A percentile compares a stretch with the other conserved stretches of the same genome.
Conservation (phyloP, 23 red algal genomes). For the Gracilaria caudata region DNA sequence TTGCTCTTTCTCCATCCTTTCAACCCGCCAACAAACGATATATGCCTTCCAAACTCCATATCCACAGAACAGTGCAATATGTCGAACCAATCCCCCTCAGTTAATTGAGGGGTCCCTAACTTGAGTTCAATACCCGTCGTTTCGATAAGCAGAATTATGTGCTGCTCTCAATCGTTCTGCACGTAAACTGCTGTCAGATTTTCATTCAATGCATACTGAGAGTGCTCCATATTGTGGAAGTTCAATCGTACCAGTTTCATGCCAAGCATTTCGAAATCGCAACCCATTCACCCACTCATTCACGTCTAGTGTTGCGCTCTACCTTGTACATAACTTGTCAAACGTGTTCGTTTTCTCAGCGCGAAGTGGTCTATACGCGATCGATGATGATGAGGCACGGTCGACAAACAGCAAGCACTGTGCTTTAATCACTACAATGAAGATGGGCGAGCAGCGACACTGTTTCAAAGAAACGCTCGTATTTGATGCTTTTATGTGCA, state of each 20-base stretch:
- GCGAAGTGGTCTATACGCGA: too few relatives aligned
- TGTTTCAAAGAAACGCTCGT: not conserved
- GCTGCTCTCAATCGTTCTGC: not conserved
- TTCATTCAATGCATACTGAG: not conserved
- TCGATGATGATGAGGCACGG: not conserved
- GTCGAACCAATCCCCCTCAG: too few relatives aligned
- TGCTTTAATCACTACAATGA: not conserved
- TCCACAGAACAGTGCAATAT: too few relatives aligned
- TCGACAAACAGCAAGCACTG: not conserved
- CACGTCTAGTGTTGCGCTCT: not conserved
- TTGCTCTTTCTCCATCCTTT: too few relatives aligned
- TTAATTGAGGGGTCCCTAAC: too few relatives aligned
- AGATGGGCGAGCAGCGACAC: not conserved
- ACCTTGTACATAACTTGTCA: not conserved
- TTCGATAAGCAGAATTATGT: not conserved
- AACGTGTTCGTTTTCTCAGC: not conserved
- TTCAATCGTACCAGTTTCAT: not conserved
- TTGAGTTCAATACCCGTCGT: too few relatives aligned
- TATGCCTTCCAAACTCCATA: too few relatives aligned
- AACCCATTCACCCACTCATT: not conserved
- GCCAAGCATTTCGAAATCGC: not conserved
- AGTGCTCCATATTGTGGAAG: not conserved
- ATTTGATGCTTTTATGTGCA: too few relatives aligned
- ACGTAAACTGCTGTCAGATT: not conserved
- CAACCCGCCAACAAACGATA: too few relatives aligned